A percentile compares a stretch with the other conserved stretches of the same genome.
phyloP scores from a whole-genome alignment of 1,139 yeast genomes.

The Saccharomyces hybrid region DNA sequence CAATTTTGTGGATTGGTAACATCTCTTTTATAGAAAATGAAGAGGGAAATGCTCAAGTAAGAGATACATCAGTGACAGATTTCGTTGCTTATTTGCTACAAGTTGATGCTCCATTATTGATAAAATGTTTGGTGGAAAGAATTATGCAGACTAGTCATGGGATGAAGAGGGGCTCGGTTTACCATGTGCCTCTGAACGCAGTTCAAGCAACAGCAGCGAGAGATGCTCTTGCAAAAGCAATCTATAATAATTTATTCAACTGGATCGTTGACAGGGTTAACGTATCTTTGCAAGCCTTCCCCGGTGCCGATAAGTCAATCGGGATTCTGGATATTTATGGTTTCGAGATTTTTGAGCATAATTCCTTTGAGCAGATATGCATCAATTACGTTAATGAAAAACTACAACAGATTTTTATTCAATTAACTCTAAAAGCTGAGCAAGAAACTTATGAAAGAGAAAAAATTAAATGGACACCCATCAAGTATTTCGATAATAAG shows the following conservation, averaged over 20 bases:
- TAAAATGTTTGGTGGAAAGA: slow-evolving; percentile 66
- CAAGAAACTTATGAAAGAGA: slow-evolving; percentile 96
- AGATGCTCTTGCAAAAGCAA: slow-evolving; percentile 92
- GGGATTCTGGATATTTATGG: slow-evolving; percentile 98
- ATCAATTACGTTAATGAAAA: slow-evolving; percentile 96
- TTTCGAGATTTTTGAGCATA: slow-evolving; percentile 93
- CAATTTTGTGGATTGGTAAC: slow-evolving; percentile 92
- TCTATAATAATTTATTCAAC: slow-evolving; percentile 86
- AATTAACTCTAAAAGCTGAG: slow-evolving; percentile 88
- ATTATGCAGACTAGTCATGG: slow-evolving; percentile 87
- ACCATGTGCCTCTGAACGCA: slow-evolving; percentile 85
- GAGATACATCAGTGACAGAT: slow-evolving; percentile 82
- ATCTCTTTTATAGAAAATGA: slow-evolving; percentile 78
- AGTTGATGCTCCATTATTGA: slow-evolving; percentile 62
- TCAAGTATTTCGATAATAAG: slow-evolving; percentile 90
- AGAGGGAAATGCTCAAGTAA: slow-evolving; percentile 72
- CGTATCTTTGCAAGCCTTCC: slow-evolving; percentile 49
- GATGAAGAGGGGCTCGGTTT: slow-evolving; percentile 81
- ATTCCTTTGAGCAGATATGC: slow-evolving; percentile 94
- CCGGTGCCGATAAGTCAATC: slow-evolving; percentile 57
- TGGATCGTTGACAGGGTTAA: slow-evolving; percentile 98
- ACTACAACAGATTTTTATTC: slow-evolving; percentile 93
- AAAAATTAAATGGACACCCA: slow-evolving; percentile 95
- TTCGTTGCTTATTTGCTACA: slow-evolving; percentile 89
- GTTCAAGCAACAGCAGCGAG: slow-evolving; percentile 92